These are phyloP conservation scores for Trichoderma lentiforme DNA, from an alignment of 2,329 filamentous ascomycete species.

Conservation along the genomic window DNA sequence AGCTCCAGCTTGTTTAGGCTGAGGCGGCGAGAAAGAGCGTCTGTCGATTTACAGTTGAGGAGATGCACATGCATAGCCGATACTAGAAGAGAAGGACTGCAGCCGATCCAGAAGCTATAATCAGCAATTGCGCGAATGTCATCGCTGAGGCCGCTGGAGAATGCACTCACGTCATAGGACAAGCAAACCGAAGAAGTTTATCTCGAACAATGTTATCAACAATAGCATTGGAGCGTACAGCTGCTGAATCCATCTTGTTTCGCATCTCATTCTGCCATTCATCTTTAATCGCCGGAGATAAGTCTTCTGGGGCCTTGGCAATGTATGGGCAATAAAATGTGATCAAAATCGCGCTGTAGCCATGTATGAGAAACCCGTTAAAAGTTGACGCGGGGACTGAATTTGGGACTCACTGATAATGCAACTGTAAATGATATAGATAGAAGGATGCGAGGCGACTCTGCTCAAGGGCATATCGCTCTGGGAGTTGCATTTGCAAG, in stretches of 20 bases:
- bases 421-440: not conserved
- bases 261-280: not conserved
- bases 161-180: slow-evolving; percentile 6
- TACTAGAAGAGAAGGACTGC: not conserved
- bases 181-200: not conserved
- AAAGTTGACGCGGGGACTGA: not conserved
- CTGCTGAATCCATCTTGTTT: not conserved
- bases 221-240: not conserved
- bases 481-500: not conserved
- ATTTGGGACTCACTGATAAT: not conserved
- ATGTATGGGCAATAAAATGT: not conserved
- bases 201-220: not conserved
- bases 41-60: slow-evolving; percentile 4
- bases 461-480: not conserved
- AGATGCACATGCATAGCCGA: slow-evolving; percentile 7
- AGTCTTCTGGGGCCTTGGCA: not conserved
- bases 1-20: slow-evolving; percentile 2
- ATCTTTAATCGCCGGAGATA: not conserved
- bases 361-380: not conserved
- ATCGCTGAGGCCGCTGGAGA: not conserved
- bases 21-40: not conserved
- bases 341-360: not conserved
- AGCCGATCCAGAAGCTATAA: not conserved
- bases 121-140: not conserved
- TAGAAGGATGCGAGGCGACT: not conserved